Conservation (phyloP, 306 rosid genomes). For the Gillenia trifoliata region DNA sequence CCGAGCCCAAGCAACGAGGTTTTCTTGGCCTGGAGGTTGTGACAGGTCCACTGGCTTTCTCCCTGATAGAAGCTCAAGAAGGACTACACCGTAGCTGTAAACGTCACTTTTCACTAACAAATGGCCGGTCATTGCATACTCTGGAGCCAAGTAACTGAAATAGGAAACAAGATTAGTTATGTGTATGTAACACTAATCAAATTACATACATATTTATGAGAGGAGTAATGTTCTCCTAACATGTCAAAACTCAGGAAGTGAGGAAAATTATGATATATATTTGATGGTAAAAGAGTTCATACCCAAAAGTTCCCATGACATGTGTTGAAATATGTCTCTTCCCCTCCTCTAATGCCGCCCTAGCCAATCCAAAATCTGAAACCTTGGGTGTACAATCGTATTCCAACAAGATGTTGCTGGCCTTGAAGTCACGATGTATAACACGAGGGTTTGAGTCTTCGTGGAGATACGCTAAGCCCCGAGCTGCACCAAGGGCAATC, state of each 20-base stretch:
- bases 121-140: slow-evolving; percentile 98
- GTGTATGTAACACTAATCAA: neutral
- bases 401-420: slow-evolving; percentile 94
- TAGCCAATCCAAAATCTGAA: slow-evolving; percentile 96
- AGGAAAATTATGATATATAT: neutral
- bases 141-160: slow-evolving; percentile 93
- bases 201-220: neutral
- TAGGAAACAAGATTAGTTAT: slow-evolving; percentile 5
- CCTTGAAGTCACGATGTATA: slow-evolving; percentile 90
- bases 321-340: slow-evolving; percentile 93
- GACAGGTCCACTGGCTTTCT: slow-evolving; percentile 91
- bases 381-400: slow-evolving; percentile 83
- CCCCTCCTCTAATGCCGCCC: slow-evolving; percentile 84
- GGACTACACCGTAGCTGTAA: slow-evolving; percentile 96
- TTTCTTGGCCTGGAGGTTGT: slow-evolving; percentile 94
- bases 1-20: slow-evolving; percentile 84
- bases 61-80: slow-evolving; percentile 90
- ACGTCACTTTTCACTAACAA: slow-evolving; percentile 96
- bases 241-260: neutral
- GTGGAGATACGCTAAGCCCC: slow-evolving; percentile 88
- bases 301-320: slow-evolving; percentile 99
- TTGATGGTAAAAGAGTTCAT: slow-evolving; percentile 9
- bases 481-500: slow-evolving; percentile 95
- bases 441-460: slow-evolving; percentile 97
- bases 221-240: neutral